Evolutionary conservation across 2,329 filamentous ascomycete genomes (phyloP).

Genomic region (Dothistroma pini): DNA sequence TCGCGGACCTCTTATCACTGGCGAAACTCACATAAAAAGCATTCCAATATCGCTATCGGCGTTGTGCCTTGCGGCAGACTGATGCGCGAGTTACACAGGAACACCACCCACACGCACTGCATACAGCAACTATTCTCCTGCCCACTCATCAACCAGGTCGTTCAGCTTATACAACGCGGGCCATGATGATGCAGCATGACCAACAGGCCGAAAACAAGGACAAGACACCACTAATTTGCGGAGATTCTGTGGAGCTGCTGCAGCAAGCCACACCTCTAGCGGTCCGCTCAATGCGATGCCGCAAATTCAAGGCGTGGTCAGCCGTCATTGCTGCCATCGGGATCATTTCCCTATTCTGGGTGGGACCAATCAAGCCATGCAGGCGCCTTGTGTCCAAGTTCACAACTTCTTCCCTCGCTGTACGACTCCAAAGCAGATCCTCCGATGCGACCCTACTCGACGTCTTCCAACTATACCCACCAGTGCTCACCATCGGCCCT

Average conservation of each 20-base stretch:
- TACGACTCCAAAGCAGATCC: constrained; percentile 15
- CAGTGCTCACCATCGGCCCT: constrained; percentile 52
- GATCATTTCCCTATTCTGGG: constrained; percentile 10
- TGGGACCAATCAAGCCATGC: constrained; percentile 2
- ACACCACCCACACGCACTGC: constrained; percentile 7
- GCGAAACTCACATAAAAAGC: background rate
- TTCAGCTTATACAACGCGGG: constrained; percentile 4
- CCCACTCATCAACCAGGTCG: constrained; percentile 5
- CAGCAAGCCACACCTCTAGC: constrained; percentile 13
- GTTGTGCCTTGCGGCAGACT: background rate
- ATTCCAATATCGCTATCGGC: background rate
- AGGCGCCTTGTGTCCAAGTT: background rate
- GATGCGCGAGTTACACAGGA: constrained; percentile 1
- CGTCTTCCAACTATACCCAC: constrained; percentile 67
- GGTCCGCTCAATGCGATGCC: constrained; percentile 3
- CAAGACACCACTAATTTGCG: constrained; percentile 8
- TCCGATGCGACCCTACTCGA: constrained; percentile 45
- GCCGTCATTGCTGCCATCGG: constrained; percentile 8
- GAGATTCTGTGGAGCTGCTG: constrained; percentile 13
- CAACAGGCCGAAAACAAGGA: constrained; percentile 10
- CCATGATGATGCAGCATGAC: constrained; percentile 6
- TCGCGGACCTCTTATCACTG: background rate
- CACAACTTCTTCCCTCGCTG: background rate
- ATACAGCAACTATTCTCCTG: constrained; percentile 1
- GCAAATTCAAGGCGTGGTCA: constrained; percentile 8